Percentiles rank a stretch among this genome's conserved stretches.
Conservation (phyloP, 331 rosid genomes). For the Pyrus hybrid region DNA sequence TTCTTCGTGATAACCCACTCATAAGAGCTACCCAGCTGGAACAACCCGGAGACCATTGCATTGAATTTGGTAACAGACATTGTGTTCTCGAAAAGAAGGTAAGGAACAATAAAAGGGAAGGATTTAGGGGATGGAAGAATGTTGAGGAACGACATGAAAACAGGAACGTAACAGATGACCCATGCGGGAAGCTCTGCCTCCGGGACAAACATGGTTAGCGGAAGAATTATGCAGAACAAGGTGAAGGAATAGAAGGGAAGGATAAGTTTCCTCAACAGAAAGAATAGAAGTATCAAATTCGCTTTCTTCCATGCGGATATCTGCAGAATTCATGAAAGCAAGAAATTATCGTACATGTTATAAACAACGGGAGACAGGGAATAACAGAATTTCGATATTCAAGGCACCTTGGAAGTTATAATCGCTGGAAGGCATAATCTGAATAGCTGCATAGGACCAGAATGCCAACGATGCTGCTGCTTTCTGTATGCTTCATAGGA, state of each 20-base stretch:
- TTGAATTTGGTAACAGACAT: conserved; percentile 98
- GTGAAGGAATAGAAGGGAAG: conserved; percentile 98
- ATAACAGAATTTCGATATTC: neutral
- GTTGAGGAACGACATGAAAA: conserved; percentile 82
- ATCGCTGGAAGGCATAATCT: conserved; percentile 86
- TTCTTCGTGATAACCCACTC: conserved; percentile 95
- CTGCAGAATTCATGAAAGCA: conserved; percentile 42
- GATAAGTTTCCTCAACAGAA: conserved; percentile 78
- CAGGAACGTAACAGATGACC: conserved; percentile 91
- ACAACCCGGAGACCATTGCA: conserved; percentile 91
- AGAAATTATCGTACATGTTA: conserved; percentile 4
- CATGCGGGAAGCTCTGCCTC: conserved; percentile 94
- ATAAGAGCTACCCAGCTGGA: conserved; percentile 91
- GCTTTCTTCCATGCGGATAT: conserved; percentile 76
- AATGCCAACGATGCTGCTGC: conserved; percentile 99
- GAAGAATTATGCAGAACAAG: conserved; percentile 90
- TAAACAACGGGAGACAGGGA: neutral
- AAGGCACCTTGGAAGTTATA: conserved; percentile 67
- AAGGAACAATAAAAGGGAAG: conserved; percentile 83
- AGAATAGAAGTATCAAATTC: conserved; percentile 75
- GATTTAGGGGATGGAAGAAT: conserved; percentile 90
- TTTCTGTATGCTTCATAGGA: conserved; percentile 94
- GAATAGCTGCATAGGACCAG: conserved; percentile 99
- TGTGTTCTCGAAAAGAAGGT: conserved; percentile 87
- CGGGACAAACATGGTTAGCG: conserved; percentile 89